These are phyloP conservation scores for Fraxinus baroniana DNA, from an alignment of 305 asterid genomes.

Conservation along the genomic window DNA sequence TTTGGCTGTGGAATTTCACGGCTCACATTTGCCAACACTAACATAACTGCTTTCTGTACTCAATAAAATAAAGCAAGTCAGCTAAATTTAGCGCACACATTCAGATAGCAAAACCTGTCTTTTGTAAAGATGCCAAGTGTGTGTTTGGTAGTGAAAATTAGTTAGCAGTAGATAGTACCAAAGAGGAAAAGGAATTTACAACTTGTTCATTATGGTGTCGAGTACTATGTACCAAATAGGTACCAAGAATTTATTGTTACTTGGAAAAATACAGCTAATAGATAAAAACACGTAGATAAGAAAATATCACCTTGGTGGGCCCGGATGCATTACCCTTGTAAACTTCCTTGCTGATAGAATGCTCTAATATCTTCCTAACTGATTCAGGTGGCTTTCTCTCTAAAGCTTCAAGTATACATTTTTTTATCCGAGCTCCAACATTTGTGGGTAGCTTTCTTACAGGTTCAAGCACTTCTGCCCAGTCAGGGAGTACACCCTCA, in stretches of 20 bases:
- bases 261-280: conserved; percentile 1
- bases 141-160: background rate
- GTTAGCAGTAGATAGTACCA: background rate
- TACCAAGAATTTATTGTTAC: background rate
- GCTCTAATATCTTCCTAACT: conserved; percentile 73
- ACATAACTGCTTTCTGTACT: conserved; percentile 83
- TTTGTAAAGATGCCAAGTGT: background rate
- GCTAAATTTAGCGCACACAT: background rate
- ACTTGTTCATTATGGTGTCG: background rate
- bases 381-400: conserved; percentile 84
- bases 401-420: conserved; percentile 79
- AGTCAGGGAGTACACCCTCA: conserved; percentile 66
- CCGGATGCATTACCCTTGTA: conserved; percentile 99
- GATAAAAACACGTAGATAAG: conserved; percentile 20
- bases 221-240: background rate
- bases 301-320: conserved; percentile 84
- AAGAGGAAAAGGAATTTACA: background rate
- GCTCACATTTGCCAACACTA: conserved; percentile 60
- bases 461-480: conserved; percentile 93
- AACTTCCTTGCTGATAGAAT: conserved; percentile 92
- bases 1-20: conserved; percentile 54
- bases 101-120: background rate
- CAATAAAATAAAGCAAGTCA: conserved; percentile 25
- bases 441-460: conserved; percentile 97
- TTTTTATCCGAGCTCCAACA: conserved; percentile 91